Percentiles rank a stretch among this genome's conserved stretches.
phyloP scores from a whole-genome alignment of 371 early-diverging fungal species.

The Modicella reniformis region DNA sequence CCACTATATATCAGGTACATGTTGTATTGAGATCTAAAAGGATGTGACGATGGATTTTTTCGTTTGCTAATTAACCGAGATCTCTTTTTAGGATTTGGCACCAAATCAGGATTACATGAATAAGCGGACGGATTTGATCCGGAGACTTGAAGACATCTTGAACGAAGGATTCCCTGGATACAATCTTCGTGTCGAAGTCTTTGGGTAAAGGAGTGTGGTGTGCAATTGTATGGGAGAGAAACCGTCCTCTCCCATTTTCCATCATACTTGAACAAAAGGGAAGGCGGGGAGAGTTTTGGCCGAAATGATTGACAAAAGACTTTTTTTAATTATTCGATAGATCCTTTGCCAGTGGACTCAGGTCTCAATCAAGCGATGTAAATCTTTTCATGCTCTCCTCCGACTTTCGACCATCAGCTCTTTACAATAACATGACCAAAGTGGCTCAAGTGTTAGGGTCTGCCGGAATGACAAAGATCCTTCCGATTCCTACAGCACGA shows the following conservation, averaged over 20 bases:
- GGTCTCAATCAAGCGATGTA: constrained; percentile 41
- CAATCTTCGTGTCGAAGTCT: constrained; percentile 20
- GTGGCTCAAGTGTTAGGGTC: constrained; percentile 18
- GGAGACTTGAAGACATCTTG: constrained; percentile 24
- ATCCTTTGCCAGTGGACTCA: constrained; percentile 45
- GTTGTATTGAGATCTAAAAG: background rate
- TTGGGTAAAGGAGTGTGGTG: constrained; percentile 47
- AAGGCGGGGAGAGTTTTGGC: too few species aligned
- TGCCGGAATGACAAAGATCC: constrained; percentile 34
- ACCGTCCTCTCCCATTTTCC: too few species aligned
- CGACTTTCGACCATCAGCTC: constrained; percentile 4
- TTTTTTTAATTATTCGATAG: constrained; percentile 5
- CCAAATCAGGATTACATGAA: constrained; percentile 19
- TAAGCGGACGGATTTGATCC: constrained; percentile 16
- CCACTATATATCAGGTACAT: constrained; percentile 22
- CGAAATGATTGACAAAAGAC: too few species aligned
- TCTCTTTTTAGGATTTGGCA: constrained; percentile 5
- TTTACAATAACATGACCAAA: constrained; percentile 29
- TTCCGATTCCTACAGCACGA: constrained; percentile 37
- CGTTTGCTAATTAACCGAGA: too few species aligned
- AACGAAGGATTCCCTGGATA: constrained; percentile 19
- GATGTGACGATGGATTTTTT: background rate
- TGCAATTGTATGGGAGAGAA: too few species aligned
- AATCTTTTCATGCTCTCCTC: constrained; percentile 44
- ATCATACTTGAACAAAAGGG: too few species aligned